Evolutionary conservation across 2,329 filamentous ascomycete genomes (phyloP).

Genomic region (Neopestalotiopsis clavispora): DNA sequence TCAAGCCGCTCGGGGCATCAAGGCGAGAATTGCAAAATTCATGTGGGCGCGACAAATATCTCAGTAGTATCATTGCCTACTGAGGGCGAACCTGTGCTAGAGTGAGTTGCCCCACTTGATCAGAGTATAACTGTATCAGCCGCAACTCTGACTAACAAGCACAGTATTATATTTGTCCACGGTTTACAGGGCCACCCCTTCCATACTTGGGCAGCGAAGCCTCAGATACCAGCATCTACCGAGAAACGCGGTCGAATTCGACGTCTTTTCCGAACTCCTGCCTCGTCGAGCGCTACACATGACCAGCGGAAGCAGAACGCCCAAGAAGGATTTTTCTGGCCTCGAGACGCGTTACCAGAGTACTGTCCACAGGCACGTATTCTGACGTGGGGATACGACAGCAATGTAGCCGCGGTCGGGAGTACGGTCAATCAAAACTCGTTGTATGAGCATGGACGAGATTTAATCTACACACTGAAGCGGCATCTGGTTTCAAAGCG

Average conservation of each 20-base stretch:
- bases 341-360: not conserved
- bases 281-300: too few relatives aligned
- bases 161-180: conserved; percentile 6
- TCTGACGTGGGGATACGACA: conserved; percentile 7
- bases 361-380: not conserved
- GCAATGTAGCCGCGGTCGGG: not conserved
- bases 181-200: conserved; percentile 6
- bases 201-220: not conserved
- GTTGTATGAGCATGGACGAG: conserved; percentile 1
- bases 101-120: too few relatives aligned
- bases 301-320: too few relatives aligned
- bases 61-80: too few relatives aligned
- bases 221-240: not conserved
- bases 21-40: too few relatives aligned
- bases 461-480: not conserved
- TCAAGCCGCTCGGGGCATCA: too few relatives aligned
- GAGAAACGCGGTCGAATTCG: not conserved
- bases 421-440: not conserved
- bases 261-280: too few relatives aligned
- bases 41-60: too few relatives aligned
- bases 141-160: too few relatives aligned
- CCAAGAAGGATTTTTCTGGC: not conserved
- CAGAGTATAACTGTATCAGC: too few relatives aligned
- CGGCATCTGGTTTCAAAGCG: too few relatives aligned
- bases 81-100: too few relatives aligned